These are phyloP conservation scores for Tolypocladium sp. DNA, from an alignment of 2,329 filamentous ascomycete species.

Conservation along the genomic window DNA sequence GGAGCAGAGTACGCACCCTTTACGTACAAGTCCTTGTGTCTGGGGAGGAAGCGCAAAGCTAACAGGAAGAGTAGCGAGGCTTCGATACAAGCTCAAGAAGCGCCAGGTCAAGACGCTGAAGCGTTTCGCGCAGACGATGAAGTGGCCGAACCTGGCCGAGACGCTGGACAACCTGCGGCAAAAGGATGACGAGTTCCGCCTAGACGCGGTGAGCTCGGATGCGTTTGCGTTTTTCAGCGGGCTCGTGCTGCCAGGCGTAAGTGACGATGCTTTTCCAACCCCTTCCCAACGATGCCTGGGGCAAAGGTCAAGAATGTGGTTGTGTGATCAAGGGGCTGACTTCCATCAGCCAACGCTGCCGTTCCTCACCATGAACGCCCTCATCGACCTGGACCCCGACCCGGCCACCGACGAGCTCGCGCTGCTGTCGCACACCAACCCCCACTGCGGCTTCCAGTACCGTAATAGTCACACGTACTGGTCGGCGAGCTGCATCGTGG, in stretches of 20 bases:
- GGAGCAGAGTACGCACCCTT: constrained; percentile 33
- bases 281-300: neutral
- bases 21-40: neutral
- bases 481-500: constrained; percentile 62
- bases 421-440: constrained; percentile 58
- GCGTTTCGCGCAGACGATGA: constrained; percentile 62
- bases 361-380: constrained; percentile 69
- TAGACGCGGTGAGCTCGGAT: constrained; percentile 57
- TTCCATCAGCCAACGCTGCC: constrained; percentile 47
- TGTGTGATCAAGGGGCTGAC: neutral
- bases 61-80: constrained; percentile 32
- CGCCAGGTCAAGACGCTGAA: constrained; percentile 60
- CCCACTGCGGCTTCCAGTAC: constrained; percentile 67
- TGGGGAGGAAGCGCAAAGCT: neutral
- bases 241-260: constrained; percentile 58
- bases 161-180: constrained; percentile 55
- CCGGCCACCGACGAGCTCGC: constrained; percentile 55
- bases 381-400: constrained; percentile 67
- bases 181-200: constrained; percentile 45
- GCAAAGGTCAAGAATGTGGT: neutral
- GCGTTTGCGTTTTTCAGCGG: constrained; percentile 72
- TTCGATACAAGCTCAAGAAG: constrained; percentile 56
- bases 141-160: constrained; percentile 65
- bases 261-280: neutral
- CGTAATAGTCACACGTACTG: constrained; percentile 68